Conservation (phyloP, 768 basidiomycete genomes). For the Grammothele lineata region DNA sequence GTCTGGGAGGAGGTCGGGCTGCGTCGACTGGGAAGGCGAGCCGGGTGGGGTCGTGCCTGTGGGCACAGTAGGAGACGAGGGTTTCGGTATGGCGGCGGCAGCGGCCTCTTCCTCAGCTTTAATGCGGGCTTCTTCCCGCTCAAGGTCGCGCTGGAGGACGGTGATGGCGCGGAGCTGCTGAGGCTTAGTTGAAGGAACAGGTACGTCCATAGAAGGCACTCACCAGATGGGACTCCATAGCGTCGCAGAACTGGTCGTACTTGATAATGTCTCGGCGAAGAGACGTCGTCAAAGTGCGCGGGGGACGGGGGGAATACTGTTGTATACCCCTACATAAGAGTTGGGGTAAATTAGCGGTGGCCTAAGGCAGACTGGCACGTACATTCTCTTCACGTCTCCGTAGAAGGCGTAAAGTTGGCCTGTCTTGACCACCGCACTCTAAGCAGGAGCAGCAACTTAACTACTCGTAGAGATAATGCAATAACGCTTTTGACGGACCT, state of each 20-base stretch:
- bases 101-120: slow-evolving; percentile 40
- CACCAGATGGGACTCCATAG: slow-evolving; percentile 69
- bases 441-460: too few relatives aligned
- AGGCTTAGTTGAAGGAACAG: not conserved
- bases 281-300: slow-evolving; percentile 57
- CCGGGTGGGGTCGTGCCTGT: slow-evolving; percentile 13
- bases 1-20: slow-evolving; percentile 8
- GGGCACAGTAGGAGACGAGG: slow-evolving; percentile 27
- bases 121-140: slow-evolving; percentile 53
- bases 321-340: slow-evolving; percentile 47
- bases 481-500: too few relatives aligned
- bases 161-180: slow-evolving; percentile 65
- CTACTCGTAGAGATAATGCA: too few relatives aligned
- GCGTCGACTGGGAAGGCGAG: slow-evolving; percentile 12
- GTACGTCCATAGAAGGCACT: slow-evolving; percentile 23
- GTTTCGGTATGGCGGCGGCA: slow-evolving; percentile 33
- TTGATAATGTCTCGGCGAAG: slow-evolving; percentile 73
- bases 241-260: slow-evolving; percentile 77
- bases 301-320: slow-evolving; percentile 55
- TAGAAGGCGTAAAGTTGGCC: slow-evolving; percentile 71
- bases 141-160: slow-evolving; percentile 66
- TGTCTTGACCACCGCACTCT: slow-evolving; percentile 67
- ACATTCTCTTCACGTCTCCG: slow-evolving; percentile 62
- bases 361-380: slow-evolving; percentile 44
- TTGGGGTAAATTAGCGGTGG: not conserved